Evolutionary conservation across 1,284 basidiomycete genomes (phyloP), one percentile per base, ranked within the genome.

Genomic region (Cystobasidium slooffiae): DNA sequence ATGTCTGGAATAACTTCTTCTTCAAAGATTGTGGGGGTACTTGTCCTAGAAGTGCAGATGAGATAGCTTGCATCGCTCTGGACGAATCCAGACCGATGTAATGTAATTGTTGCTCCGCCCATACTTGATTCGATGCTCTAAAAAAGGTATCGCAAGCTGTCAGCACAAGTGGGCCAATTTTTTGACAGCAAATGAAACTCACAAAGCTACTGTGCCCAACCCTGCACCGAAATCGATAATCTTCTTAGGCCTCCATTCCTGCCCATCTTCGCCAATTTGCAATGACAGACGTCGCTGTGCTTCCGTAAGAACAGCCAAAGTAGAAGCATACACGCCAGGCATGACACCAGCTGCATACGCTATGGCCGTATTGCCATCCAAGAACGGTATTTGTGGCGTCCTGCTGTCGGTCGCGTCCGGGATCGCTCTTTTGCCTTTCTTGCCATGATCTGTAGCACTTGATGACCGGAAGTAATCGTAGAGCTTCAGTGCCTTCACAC

Each of bases 281-380:
- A 78, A 72, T 1, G 81, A 80, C n/a, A 84, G 73, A 3, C 84
- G 77, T 24, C 75, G 69, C 4, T 80, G 74, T 22, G 84, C 76
- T 76, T 84, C 84, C 6, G 77, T 75, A 41, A 85, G 72, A 1
- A 85, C 83, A 66, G 82, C 83, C 24, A 80, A 76, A 6, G 83
- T 82, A 0, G 83, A 83, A 1, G 83, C 82, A 75, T 84, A 85
- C 74, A 85, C 80, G 6, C 81, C 82, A 6, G 85, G 85, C 52
- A 86, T 80, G 66, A 84, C 81, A 0, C 83, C 82, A 0, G 84
- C 81, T 12, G 83, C 82, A 67, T 82, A 84, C 0, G 84, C 84
- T 18, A 86, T 43, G 5, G 63, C 65, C 18, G 72, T 73, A 55
- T 47, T 55, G 39, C 62, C 65, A 68, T 76, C 65, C 18, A 74